Evolutionary conservation across 495 filamentous ascomycete species (phyloP), one percentile per base, ranked within the genome.

Genomic region (Penicillium bialowiezense): DNA sequence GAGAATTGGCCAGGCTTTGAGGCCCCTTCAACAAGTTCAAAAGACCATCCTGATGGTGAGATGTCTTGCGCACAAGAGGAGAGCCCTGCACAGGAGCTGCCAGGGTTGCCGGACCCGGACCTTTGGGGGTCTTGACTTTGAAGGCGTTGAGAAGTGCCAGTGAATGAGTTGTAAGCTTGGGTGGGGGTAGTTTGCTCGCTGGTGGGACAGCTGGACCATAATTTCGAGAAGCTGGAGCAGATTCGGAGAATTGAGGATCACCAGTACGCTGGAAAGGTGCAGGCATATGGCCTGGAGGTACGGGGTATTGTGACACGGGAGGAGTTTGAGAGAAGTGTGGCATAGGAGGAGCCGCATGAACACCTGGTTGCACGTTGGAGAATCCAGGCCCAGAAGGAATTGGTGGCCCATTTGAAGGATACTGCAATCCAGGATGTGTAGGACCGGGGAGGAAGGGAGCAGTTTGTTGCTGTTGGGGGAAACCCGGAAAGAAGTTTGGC

Each of bases 91-190:
- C 39, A 24, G 65, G 44, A 32, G 59, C 44, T 15, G 69, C 50
- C 6, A 63, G 58, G 38, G 61, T 53, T 5, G 59, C 61, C 34
- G 74, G 63, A 23, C 62, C 51, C 10, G 63, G 48, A 9, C 60
- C 55, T 13, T 67, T 63, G 1, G 68, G 58, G 3, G 68, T 59
- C 29, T 70, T 64, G 15, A 64, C 65, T 61, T 85, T 89, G 64
- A 89, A 86, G 2, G 83, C 74, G 58, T 78, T 83, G 36, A 90
- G 64, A 5, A 90, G 62, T 21, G 81, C 75, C 43, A 82, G 68
- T 4, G 83, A 80, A 59, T 90, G 86, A 32, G 70, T 76, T 7
- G 69, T 86, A 32, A 90, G 72, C 55, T 84, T 81, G 6, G 82
- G 85, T 31, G 77, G 68, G 9, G 79, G 81, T 19, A 81, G 57